Percentiles rank a stretch among this genome's conserved stretches.
Evolutionary conservation across 352 stramenopile species (phyloP).

Genomic region (Peronospora belbahrii): DNA sequence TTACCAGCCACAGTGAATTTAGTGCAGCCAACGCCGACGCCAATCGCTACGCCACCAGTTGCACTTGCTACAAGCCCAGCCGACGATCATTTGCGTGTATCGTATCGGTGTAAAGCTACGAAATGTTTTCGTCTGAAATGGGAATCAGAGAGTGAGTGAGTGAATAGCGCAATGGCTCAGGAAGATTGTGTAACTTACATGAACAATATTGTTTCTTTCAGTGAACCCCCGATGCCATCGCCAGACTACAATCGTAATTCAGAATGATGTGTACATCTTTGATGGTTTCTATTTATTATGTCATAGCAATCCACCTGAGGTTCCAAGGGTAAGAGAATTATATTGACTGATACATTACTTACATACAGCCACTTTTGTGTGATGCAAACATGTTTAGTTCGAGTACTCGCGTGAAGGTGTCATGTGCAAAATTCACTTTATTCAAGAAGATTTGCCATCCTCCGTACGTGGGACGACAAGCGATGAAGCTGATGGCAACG

Average conservation of each 20-base stretch:
- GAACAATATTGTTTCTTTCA: too few species aligned
- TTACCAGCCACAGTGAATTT: neutral
- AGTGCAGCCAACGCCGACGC: neutral
- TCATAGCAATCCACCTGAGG: constrained; percentile 42
- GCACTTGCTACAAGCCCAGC: constrained; percentile 3
- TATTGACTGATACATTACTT: neutral
- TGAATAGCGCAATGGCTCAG: too few species aligned
- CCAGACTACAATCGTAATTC: constrained; percentile 67
- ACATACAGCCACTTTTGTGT: neutral
- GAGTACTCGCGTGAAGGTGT: constrained; percentile 72
- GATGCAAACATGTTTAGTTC: constrained; percentile 39
- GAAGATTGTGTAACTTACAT: too few species aligned
- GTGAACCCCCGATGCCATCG: constrained; percentile 66
- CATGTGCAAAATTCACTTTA: constrained; percentile 71
- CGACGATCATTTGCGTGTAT: constrained; percentile 55
- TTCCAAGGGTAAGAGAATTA: constrained; percentile 40
- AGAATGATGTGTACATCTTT: constrained; percentile 64
- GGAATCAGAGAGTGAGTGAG: constrained; percentile 61
- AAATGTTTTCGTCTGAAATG: constrained; percentile 73
- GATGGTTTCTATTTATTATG: constrained; percentile 83
- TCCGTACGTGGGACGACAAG: constrained; percentile 27
- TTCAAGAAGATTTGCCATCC: constrained; percentile 51
- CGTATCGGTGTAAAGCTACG: constrained; percentile 46
- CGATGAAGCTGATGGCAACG: constrained; percentile 19
- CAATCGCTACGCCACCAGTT: constrained; percentile 6